phyloP scores from a whole-genome alignment of 805 yeast genomes.

The Saturnispora besseyi region DNA sequence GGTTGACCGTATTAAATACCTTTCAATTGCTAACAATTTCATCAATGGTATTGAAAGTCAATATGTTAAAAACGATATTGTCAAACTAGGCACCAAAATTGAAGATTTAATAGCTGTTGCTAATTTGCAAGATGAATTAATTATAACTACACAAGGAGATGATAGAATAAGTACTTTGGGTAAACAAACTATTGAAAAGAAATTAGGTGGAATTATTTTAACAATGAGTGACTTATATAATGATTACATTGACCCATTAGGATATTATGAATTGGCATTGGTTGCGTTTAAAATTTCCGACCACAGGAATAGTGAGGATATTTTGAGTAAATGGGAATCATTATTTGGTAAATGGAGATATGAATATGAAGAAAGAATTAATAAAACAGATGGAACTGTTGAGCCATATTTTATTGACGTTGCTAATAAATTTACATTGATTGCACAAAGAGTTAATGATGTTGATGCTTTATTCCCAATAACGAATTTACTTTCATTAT shows the following conservation, averaged over 20 bases:
- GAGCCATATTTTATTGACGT: conserved; percentile 34
- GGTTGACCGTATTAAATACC: conserved; percentile 70
- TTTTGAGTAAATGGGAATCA: conserved; percentile 70
- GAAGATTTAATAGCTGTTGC: conserved; percentile 83
- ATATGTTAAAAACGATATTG: conserved; percentile 64
- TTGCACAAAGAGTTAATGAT: conserved; percentile 54
- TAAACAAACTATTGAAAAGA: conserved; percentile 40
- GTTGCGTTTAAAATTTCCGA: conserved; percentile 76
- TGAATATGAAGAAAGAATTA: conserved; percentile 22
- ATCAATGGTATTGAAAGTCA: conserved; percentile 81
- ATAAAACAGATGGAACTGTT: conserved; percentile 13
- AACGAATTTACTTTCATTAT: conserved; percentile 55
- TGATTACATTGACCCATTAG: conserved; percentile 77
- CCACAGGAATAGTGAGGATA: conserved; percentile 75
- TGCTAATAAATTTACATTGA: conserved; percentile 30
- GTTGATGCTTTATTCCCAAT: conserved; percentile 79
- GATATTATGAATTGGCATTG: conserved; percentile 76
- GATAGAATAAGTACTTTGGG: conserved; percentile 39
- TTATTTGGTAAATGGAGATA: conserved; percentile 45
- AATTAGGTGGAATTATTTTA: conserved; percentile 56
- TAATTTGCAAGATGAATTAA: conserved; percentile 66
- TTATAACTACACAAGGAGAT: conserved; percentile 42
- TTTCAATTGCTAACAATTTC: conserved; percentile 89
- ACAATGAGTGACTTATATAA: conserved; percentile 76
- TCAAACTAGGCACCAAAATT: conserved; percentile 56